Conservation (phyloP, 1,284 basidiomycete genomes). For the Fomitopsis palustris region DNA sequence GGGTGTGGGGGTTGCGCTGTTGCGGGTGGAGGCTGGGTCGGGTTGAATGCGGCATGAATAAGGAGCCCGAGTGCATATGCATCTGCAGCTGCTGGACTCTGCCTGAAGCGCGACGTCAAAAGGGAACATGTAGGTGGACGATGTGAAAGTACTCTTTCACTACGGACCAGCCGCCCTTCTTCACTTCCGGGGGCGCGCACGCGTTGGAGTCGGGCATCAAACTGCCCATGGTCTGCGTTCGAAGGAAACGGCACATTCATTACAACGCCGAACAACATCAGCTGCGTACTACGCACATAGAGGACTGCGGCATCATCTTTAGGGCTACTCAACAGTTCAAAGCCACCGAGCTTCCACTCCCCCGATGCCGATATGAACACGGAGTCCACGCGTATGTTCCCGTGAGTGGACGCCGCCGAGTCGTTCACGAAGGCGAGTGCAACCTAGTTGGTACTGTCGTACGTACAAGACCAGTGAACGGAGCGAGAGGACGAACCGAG, state of each 20-base stretch:
- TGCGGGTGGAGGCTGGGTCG: slow-evolving; percentile 65
- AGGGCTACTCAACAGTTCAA: slow-evolving; percentile 84
- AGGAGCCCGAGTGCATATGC: slow-evolving; percentile 86
- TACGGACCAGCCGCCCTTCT: slow-evolving; percentile 80
- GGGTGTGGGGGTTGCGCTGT: slow-evolving; percentile 68
- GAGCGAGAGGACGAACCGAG: slow-evolving; percentile 57
- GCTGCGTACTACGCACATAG: slow-evolving; percentile 57
- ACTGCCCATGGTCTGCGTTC: slow-evolving; percentile 64
- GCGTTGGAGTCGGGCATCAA: slow-evolving; percentile 56
- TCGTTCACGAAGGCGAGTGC: slow-evolving; percentile 92
- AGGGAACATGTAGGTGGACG: slow-evolving; percentile 5
- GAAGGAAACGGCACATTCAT: slow-evolving; percentile 22
- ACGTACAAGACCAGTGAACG: neutral
- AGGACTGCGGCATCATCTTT: slow-evolving; percentile 75
- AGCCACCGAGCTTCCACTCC: slow-evolving; percentile 96
- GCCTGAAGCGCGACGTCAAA: slow-evolving; percentile 37
- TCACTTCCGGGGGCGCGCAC: slow-evolving; percentile 85
- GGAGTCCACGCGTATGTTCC: slow-evolving; percentile 74
- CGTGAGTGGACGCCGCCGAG: slow-evolving; percentile 83
- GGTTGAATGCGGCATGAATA: slow-evolving; percentile 85
- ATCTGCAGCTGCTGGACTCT: slow-evolving; percentile 72
- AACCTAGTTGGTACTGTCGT: slow-evolving; percentile 45
- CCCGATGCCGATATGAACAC: slow-evolving; percentile 90
- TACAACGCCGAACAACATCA: slow-evolving; percentile 11
- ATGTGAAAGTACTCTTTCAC: slow-evolving; percentile 70